Conservation (phyloP, 2,329 filamentous ascomycete genomes). For the Apiospora koreana region DNA sequence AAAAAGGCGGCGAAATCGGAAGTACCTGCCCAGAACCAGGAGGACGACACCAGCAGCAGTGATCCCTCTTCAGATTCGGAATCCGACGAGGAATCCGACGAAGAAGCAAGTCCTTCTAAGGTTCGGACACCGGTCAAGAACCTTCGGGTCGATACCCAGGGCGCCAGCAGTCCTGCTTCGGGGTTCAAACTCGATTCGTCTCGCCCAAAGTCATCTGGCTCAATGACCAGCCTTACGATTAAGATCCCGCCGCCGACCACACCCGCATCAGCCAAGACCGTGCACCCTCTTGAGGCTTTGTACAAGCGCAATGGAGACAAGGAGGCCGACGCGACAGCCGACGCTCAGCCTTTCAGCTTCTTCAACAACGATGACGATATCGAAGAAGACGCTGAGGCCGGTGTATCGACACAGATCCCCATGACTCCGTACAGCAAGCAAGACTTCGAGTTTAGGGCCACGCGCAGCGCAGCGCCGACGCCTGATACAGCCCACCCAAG, state of each 20-base stretch:
- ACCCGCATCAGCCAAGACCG: constrained; percentile 42
- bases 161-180: constrained; percentile 21
- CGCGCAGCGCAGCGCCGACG: constrained; percentile 90
- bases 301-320: constrained; percentile 70
- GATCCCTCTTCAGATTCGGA: constrained; percentile 33
- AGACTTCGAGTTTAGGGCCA: constrained; percentile 72
- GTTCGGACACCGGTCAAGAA: constrained; percentile 18
- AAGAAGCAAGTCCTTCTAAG: constrained; percentile 16
- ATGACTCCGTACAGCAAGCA: constrained; percentile 82
- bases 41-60: constrained; percentile 37
- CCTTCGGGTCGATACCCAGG: constrained; percentile 22
- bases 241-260: constrained; percentile 54
- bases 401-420: constrained; percentile 48
- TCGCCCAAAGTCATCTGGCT: constrained; percentile 52
- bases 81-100: constrained; percentile 18
- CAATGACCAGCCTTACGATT: constrained; percentile 53
- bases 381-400: constrained; percentile 21
- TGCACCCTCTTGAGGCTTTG: constrained; percentile 89
- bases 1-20: neutral
- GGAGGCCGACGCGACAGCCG: constrained; percentile 37
- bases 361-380: constrained; percentile 58
- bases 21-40: neutral
- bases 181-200: constrained; percentile 32
- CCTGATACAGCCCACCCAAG: constrained; percentile 85
- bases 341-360: constrained; percentile 73